Percentiles rank a stretch among this genome's conserved stretches.
Conservation (phyloP, 164 flowering plant genomes). For the Pachysandra terminalis region DNA sequence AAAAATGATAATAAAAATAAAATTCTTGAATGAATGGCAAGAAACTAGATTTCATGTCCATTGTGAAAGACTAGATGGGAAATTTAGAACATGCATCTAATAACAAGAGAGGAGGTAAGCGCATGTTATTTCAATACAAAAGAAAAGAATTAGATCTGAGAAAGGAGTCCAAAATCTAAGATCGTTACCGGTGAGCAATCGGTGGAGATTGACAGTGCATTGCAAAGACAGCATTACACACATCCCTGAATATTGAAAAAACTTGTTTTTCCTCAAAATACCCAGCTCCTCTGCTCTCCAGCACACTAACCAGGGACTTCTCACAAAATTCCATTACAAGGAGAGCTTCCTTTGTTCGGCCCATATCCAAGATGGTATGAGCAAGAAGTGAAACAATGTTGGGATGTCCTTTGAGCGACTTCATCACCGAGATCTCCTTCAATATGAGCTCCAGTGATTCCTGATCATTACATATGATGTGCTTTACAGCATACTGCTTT, state of each 20-base stretch:
- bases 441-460: conserved; percentile 70
- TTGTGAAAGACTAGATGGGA: too few species aligned
- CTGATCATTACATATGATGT: conserved; percentile 85
- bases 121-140: background rate
- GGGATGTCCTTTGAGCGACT: conserved; percentile 82
- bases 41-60: too few species aligned
- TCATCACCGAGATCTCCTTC: conserved; percentile 93
- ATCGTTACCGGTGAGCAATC: conserved; percentile 83
- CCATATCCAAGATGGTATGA: conserved; percentile 75
- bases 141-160: background rate
- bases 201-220: conserved; percentile 95
- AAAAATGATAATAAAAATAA: too few species aligned
- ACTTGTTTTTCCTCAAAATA: conserved; percentile 88
- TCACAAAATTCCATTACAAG: conserved; percentile 97
- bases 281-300: conserved; percentile 89
- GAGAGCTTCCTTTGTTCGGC: conserved; percentile 84
- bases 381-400: conserved; percentile 77
- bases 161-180: too few species aligned
- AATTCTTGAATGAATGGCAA: too few species aligned
- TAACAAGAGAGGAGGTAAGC: background rate
- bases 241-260: conserved; percentile 78
- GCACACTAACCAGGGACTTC: conserved; percentile 81
- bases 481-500: conserved; percentile 95
- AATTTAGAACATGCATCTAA: too few species aligned
- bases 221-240: conserved; percentile 96